These are phyloP conservation scores for Neofusicoccum ribis DNA, from an alignment of 2,329 filamentous ascomycete genomes.

Conservation along the genomic window DNA sequence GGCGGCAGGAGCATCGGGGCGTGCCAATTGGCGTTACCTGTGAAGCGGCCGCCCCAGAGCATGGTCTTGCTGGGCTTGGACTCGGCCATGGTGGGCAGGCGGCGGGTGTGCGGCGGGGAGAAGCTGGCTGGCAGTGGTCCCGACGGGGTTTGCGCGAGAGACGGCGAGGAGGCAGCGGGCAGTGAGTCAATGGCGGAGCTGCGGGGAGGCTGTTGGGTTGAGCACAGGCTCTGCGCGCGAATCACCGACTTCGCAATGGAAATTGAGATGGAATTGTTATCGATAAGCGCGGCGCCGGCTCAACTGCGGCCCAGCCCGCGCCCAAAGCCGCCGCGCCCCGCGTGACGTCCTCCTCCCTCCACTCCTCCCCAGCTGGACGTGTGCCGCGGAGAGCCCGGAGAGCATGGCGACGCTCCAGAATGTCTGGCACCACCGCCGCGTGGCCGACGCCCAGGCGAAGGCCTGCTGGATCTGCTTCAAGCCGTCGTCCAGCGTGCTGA, in stretches of 20 bases:
- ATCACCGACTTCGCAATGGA: slow-evolving; percentile 15
- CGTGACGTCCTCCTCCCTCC: neutral
- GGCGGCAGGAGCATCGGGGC: neutral
- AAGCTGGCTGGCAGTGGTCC: neutral
- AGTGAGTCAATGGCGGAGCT: slow-evolving; percentile 4
- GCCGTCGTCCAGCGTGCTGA: slow-evolving; percentile 79
- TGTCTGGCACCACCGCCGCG: slow-evolving; percentile 79
- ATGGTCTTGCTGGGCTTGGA: slow-evolving; percentile 46
- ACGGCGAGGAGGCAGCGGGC: neutral
- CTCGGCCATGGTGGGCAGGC: slow-evolving; percentile 9
- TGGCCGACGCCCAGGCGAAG: slow-evolving; percentile 80
- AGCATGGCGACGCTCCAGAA: slow-evolving; percentile 59
- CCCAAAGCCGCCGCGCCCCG: neutral
- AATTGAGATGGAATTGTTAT: neutral
- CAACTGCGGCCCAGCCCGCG: no score
- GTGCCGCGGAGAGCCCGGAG: neutral
- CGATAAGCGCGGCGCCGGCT: neutral
- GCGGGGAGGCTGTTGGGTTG: neutral
- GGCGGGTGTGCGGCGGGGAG: neutral
- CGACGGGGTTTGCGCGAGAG: neutral
- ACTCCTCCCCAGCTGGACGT: neutral
- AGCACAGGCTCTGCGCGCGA: slow-evolving; percentile 10
- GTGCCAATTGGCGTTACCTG: slow-evolving; percentile 41
- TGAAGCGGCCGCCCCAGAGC: slow-evolving; percentile 64
- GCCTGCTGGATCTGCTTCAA: slow-evolving; percentile 92